Conservation (phyloP, 805 yeast genomes). For the Maudiozyma turicensis region DNA sequence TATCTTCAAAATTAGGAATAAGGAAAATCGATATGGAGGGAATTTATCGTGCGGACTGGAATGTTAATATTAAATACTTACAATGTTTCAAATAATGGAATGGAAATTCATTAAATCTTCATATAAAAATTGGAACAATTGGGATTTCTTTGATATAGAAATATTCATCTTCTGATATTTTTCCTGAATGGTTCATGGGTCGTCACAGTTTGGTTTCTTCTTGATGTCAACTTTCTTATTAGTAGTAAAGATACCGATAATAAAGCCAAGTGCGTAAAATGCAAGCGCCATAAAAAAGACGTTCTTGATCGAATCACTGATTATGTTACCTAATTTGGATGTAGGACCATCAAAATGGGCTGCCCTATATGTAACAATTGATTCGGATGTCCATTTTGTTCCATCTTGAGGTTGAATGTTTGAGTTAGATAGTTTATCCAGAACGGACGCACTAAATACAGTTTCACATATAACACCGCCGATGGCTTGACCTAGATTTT, state of each 20-base stretch:
- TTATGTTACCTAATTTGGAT: slow-evolving; percentile 9
- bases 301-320: slow-evolving; percentile 12
- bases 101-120: neutral
- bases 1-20: too few relatives aligned
- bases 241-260: slow-evolving; percentile 13
- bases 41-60: neutral
- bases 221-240: slow-evolving; percentile 8
- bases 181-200: neutral
- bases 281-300: slow-evolving; percentile 20
- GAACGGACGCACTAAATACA: slow-evolving; percentile 15
- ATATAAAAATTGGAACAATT: neutral
- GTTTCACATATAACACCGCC: slow-evolving; percentile 20
- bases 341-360: slow-evolving; percentile 13
- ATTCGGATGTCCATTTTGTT: slow-evolving; percentile 8
- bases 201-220: neutral
- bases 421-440: slow-evolving; percentile 7
- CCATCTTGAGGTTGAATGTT: slow-evolving; percentile 3
- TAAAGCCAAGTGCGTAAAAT: slow-evolving; percentile 9
- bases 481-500: slow-evolving; percentile 17
- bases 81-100: neutral
- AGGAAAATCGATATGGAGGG: too few relatives aligned
- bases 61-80: neutral
- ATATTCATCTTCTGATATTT: neutral
- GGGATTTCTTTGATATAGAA: neutral
- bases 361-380: slow-evolving; percentile 13